Conservation (phyloP, 1,139 yeast genomes). For the Suhomyces terraborum region DNA sequence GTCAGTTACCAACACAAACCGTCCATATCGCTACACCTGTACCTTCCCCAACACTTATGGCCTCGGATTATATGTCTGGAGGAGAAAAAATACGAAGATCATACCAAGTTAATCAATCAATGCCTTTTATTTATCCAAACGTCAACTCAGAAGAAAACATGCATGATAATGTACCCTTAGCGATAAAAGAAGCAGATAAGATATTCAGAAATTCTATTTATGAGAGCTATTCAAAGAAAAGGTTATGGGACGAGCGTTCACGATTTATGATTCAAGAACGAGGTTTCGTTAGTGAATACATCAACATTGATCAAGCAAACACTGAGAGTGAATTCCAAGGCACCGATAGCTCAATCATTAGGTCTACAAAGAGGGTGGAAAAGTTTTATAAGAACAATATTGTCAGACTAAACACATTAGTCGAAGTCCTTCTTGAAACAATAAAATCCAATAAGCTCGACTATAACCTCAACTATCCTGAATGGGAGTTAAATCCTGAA, state of each 20-base stretch:
- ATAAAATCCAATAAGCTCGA: slow-evolving; percentile 52
- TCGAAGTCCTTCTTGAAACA: slow-evolving; percentile 63
- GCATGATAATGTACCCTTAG: slow-evolving; percentile 55
- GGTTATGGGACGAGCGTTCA: slow-evolving; percentile 72
- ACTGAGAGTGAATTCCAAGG: not conserved
- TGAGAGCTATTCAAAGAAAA: slow-evolving; percentile 65
- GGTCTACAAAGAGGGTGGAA: slow-evolving; percentile 60
- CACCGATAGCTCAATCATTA: slow-evolving; percentile 5
- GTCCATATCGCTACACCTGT: slow-evolving; percentile 87
- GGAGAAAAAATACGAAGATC: slow-evolving; percentile 71
- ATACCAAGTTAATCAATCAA: slow-evolving; percentile 75
- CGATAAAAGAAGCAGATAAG: slow-evolving; percentile 72
- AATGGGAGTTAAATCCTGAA: slow-evolving; percentile 41
- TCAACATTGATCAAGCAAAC: not conserved
- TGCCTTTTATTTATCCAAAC: slow-evolving; percentile 76
- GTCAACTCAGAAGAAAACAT: slow-evolving; percentile 20
- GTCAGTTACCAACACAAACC: slow-evolving; percentile 61
- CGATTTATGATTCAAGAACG: slow-evolving; percentile 75
- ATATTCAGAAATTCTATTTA: slow-evolving; percentile 63
- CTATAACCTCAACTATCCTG: slow-evolving; percentile 39
- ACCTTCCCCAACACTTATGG: slow-evolving; percentile 78
- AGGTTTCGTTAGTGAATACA: slow-evolving; percentile 52
- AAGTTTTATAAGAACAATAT: slow-evolving; percentile 55
- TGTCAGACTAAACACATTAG: slow-evolving; percentile 60
- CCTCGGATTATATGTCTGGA: slow-evolving; percentile 55